Evolutionary conservation across 805 yeast species (phyloP), one percentile per base, ranked within the genome.

Genomic region (Candida ulmi): DNA sequence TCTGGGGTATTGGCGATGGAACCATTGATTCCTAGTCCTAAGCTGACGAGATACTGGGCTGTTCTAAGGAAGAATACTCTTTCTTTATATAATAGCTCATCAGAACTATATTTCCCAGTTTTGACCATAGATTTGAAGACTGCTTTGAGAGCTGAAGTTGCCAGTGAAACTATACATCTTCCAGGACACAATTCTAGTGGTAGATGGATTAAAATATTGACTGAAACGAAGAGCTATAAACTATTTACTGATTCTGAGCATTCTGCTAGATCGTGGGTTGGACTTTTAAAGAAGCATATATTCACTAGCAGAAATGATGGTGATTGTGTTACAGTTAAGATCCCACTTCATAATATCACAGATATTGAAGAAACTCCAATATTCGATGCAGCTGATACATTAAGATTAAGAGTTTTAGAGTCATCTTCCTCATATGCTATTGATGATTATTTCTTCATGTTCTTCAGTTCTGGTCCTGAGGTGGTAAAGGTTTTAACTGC

Each of bases 41-140:
- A 69, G 21, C 62, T 64, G 36, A 63, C 63, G 23, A 69, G 95
- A 35, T 82, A 72, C 55, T 91, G 97, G 96, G 88, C 88, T 7
- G 76, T 88, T 0, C 63, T 91, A 43, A 69, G 83, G 47, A 78
- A 78, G 29, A 79, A 79, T 34, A 73, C 88, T 0, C 68, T 91
- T 15, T 72, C 86, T 3, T 68, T 86, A 29, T 88, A 83, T 58
- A 63, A 74, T 8, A 75, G 74, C 8, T 74, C 96, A 1, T 79
- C 87, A 0, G 95, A 88, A 42, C 62, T 83, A n/a, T 88, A 88
- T 59, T 88, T 88, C 62, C 97, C 98, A 0, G 66, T 69, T 8
- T 63, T 84, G 28, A 81, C 87, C 0, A 77, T 91, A 28, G 93
- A 88, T 57, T 64, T 91, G 44, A 68, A 78, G 33, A 66, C 72